phyloP scores from a whole-genome alignment of 108 stramenopile species.

The Skeletonema tropicum region DNA sequence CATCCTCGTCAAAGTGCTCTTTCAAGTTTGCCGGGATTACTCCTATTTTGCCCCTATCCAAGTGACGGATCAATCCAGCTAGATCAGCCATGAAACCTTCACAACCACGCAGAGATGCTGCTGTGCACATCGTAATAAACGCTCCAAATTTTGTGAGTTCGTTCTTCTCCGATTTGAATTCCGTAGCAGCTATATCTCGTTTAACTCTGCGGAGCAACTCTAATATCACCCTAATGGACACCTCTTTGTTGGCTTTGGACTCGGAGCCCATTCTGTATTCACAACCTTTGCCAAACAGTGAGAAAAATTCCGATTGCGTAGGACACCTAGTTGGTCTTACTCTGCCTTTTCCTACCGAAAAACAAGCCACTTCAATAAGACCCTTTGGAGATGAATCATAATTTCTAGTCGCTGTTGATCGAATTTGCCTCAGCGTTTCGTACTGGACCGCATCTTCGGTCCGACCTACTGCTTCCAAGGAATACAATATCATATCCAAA shows the following conservation, averaged over 20 bases:
- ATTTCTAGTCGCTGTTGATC: not conserved
- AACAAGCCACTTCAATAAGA: slow-evolving; percentile 10
- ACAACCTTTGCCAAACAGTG: too few relatives aligned
- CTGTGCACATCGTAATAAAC: not conserved
- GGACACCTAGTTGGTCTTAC: slow-evolving; percentile 10
- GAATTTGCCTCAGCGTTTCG: not conserved
- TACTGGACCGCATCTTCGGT: slow-evolving; percentile 13
- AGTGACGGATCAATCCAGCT: slow-evolving; percentile 1
- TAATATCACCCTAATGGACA: too few relatives aligned
- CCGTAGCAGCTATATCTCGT: too few relatives aligned
- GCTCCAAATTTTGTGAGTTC: too few relatives aligned
- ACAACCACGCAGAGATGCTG: not conserved
- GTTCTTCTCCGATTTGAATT: too few relatives aligned
- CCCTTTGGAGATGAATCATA: slow-evolving; percentile 21
- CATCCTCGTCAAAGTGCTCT: slow-evolving; percentile 1
- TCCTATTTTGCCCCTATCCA: too few relatives aligned
- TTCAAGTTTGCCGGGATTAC: too few relatives aligned
- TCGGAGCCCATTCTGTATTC: too few relatives aligned
- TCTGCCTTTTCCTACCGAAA: not conserved
- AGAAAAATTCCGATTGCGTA: slow-evolving; percentile 24
- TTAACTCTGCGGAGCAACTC: too few relatives aligned
- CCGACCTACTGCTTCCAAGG: slow-evolving; percentile 2
- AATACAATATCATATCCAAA: slow-evolving; percentile 15
- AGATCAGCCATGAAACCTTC: slow-evolving; percentile 20
- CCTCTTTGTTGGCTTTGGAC: too few relatives aligned